Base-by-base conservation (phyloP, 2,329 filamentous ascomycete species). In the Claviceps fusiformis region DNA sequence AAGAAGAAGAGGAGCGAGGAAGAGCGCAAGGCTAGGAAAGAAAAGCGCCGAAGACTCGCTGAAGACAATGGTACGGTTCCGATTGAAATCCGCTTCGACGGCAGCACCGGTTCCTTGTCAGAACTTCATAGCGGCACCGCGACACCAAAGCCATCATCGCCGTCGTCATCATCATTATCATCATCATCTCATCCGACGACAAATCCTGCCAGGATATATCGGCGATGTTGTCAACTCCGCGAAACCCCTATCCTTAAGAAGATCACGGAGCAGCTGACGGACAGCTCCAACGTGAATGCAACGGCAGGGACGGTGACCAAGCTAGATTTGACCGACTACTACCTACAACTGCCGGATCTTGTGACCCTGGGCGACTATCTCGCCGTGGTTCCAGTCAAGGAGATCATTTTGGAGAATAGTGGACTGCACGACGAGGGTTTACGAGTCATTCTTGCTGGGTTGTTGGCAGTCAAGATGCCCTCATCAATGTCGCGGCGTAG, bases 1-100 rank as follows among this genome's bases (percentile, higher is more conserved):
- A 96, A 95, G 76, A 96, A 96, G 72, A 95, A 95, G 73, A 84
- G 86, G 60, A 95, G 88, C 45, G 92, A 96, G 66, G 90, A 92
- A 57, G 92, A 96, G 69, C 79, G 91, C 46, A 95, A 95, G 66
- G 89, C 93, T 57, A 82, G 91, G 54, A 95, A 95, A 67, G 91
- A 96, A 70, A 89, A 89, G 70, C 92, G 89, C 66, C 79, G 89
- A 59, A 83, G 82, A 65, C 82, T 89, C 62, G 92, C 91, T 29
- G 88, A 95, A 65, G 89, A 89, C 56, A 95, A 93, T 66, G 92
- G 92, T 9, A 81, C 82, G 9, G 81, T 95, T 56, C 92, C 91
- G 1, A 81, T 95, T 68, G 91, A 96, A 67, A 75, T 96, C 53
- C 81, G 83, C 50, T 77, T 83, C 56, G 86, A 91, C 58, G 82